Conservation (phyloP, 1,139 yeast species). For the Sugiyamaella neomexicana region DNA sequence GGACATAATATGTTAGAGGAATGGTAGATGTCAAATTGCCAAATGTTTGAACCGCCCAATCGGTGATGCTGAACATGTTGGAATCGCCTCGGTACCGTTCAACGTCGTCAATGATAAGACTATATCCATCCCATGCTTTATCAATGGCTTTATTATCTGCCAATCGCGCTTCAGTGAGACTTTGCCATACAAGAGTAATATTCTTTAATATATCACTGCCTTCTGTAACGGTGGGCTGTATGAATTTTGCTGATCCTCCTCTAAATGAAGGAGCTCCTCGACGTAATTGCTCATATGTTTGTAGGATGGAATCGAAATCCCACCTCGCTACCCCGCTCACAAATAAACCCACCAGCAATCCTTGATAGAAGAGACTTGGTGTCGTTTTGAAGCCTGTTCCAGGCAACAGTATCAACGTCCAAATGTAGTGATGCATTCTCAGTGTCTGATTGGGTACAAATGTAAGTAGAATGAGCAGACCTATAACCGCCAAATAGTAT, state of each 20-base stretch:
- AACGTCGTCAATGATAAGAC: slow-evolving; percentile 75
- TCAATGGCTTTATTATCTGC: slow-evolving; percentile 5
- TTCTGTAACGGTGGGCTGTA: slow-evolving; percentile 38
- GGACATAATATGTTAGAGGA: slow-evolving; percentile 27
- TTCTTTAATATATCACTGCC: slow-evolving; percentile 5
- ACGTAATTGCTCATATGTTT: slow-evolving; percentile 65
- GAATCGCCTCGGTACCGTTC: slow-evolving; percentile 62
- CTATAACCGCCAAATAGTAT: slow-evolving; percentile 53
- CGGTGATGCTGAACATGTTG: slow-evolving; percentile 33
- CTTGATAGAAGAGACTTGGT: slow-evolving; percentile 74
- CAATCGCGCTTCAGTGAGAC: slow-evolving; percentile 14
- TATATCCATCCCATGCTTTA: slow-evolving; percentile 47
- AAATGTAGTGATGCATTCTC: slow-evolving; percentile 84
- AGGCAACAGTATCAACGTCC: slow-evolving; percentile 76
- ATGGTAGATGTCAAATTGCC: slow-evolving; percentile 10
- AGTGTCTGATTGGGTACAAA: slow-evolving; percentile 68
- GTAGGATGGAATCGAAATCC: slow-evolving; percentile 90
- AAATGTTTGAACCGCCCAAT: slow-evolving; percentile 26
- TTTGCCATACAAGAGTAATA: slow-evolving; percentile 15
- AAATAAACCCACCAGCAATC: slow-evolving; percentile 75
- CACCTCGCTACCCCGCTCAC: slow-evolving; percentile 87
- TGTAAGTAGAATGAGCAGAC: slow-evolving; percentile 50
- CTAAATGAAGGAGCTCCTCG: slow-evolving; percentile 67
- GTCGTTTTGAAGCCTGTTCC: slow-evolving; percentile 70
- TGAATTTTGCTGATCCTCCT: slow-evolving; percentile 56